These are phyloP conservation scores for Ustilago sp. DNA, from an alignment of 1,284 basidiomycete species.

Conservation along the genomic window DNA sequence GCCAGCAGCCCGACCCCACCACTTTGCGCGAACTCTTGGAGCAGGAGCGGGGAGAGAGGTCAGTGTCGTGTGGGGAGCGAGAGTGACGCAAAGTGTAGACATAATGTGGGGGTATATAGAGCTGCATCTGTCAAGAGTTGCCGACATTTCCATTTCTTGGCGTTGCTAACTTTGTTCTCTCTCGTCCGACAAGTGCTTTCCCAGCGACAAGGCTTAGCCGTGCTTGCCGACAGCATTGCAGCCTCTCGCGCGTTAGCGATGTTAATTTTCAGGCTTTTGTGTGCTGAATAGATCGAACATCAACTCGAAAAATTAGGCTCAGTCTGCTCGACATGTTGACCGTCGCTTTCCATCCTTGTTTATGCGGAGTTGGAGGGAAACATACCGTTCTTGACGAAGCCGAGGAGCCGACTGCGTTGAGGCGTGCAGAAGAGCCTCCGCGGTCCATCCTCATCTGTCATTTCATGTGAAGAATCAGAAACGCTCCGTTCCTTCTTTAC, in stretches of 20 bases:
- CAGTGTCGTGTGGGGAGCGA: conserved; percentile 16
- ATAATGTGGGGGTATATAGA: conserved; percentile 41
- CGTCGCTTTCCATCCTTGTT: no score
- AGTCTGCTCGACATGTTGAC: neutral
- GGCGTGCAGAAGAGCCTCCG: neutral
- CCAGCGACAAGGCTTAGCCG: neutral
- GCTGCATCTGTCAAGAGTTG: conserved; percentile 35
- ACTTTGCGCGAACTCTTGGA: neutral
- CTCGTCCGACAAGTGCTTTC: conserved; percentile 26
- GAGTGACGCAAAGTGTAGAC: conserved; percentile 1
- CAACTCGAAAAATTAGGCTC: neutral
- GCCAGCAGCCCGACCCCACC: neutral
- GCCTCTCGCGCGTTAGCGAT: conserved; percentile 8
- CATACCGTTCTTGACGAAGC: no score
- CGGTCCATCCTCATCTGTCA: neutral
- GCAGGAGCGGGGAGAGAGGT: neutral
- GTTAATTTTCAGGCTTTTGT: neutral
- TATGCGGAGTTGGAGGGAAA: neutral
- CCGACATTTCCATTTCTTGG: conserved; percentile 35
- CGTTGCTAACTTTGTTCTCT: neutral
- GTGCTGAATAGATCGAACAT: neutral
- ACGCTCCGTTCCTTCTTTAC: no score
- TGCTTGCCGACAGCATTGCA: conserved; percentile 17
- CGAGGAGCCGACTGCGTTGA: no score
- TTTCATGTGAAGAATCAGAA: no score